Percentiles rank a stretch among this genome's conserved stretches.
Evolutionary conservation across 805 yeast genomes (phyloP).

Genomic region (Ogataea paraovalis): DNA sequence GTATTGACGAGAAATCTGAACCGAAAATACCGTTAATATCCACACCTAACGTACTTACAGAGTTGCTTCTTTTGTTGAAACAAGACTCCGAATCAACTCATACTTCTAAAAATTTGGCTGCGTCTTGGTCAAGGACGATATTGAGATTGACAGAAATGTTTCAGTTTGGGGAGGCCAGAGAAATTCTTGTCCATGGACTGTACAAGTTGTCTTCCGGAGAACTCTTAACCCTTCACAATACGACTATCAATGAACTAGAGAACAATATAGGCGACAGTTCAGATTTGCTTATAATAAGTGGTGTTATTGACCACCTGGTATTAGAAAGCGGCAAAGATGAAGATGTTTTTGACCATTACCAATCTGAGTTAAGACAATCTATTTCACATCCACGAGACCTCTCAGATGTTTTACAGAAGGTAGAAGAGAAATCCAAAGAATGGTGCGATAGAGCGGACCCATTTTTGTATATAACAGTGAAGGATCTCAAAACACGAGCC

Average conservation of each 20-base stretch:
- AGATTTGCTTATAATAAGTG: slow-evolving; percentile 50
- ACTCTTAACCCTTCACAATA: not conserved
- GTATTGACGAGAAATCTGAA: not conserved
- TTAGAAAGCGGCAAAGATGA: slow-evolving; percentile 17
- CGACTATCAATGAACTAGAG: not conserved
- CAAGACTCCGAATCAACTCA: not conserved
- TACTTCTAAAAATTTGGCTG: slow-evolving; percentile 15
- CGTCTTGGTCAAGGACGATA: slow-evolving; percentile 40
- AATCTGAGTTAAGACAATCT: slow-evolving; percentile 15
- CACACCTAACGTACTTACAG: not conserved
- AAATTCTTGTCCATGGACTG: slow-evolving; percentile 53
- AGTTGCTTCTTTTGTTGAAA: not conserved
- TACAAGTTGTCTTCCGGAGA: slow-evolving; percentile 30
- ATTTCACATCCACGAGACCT: slow-evolving; percentile 16
- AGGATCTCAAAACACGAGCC: slow-evolving; percentile 63
- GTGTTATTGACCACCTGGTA: slow-evolving; percentile 53
- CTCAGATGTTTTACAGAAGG: slow-evolving; percentile 13
- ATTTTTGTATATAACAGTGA: slow-evolving; percentile 32
- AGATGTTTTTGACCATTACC: slow-evolving; percentile 18
- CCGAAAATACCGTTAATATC: too few relatives aligned
- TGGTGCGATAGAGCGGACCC: slow-evolving; percentile 29
- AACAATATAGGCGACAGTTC: slow-evolving; percentile 5
- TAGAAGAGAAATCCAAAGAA: slow-evolving; percentile 4
- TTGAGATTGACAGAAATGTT: slow-evolving; percentile 40
- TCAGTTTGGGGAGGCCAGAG: slow-evolving; percentile 53